Percentiles rank a stretch among this genome's conserved stretches.
These are phyloP conservation scores for Ascochyta lentis DNA, from an alignment of 2,329 filamentous ascomycete genomes.

Conservation along the genomic window DNA sequence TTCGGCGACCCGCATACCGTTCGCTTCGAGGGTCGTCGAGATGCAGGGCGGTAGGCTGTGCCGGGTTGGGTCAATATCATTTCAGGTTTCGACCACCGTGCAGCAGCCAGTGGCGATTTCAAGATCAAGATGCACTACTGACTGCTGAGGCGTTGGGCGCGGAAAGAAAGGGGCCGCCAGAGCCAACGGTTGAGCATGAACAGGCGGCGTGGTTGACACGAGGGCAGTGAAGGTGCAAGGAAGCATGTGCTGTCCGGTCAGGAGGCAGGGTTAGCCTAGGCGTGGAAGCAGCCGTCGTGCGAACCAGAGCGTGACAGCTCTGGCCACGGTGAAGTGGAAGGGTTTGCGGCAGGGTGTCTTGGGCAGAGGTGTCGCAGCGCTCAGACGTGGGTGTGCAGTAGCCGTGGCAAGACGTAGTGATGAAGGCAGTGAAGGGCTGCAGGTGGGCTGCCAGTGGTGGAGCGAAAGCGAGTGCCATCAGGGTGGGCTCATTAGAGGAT, in stretches of 20 bases:
- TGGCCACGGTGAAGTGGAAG: neutral
- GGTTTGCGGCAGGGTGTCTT: slow-evolving; percentile 9
- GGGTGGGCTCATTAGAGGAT: slow-evolving; percentile 8
- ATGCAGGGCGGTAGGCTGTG: neutral
- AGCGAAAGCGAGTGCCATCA: neutral
- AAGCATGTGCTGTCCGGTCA: slow-evolving; percentile 2
- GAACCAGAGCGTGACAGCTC: slow-evolving; percentile 4
- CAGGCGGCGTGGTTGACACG: neutral
- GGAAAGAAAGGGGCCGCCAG: slow-evolving; percentile 3
- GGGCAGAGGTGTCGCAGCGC: slow-evolving; percentile 9
- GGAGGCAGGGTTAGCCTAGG: slow-evolving; percentile 11
- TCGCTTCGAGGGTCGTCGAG: neutral
- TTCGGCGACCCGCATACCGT: slow-evolving; percentile 4
- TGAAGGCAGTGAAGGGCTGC: neutral
- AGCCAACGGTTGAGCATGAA: neutral
- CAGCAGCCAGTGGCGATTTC: slow-evolving; percentile 8
- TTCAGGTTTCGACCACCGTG: slow-evolving; percentile 9
- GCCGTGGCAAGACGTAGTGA: neutral
- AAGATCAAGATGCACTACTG: neutral
- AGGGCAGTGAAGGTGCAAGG: neutral
- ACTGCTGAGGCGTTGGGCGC: neutral
- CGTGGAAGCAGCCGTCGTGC: neutral
- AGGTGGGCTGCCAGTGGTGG: slow-evolving; percentile 6
- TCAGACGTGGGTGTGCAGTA: slow-evolving; percentile 22
- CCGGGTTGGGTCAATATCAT: slow-evolving; percentile 1